These are phyloP conservation scores for Oxyria digyna DNA, from an alignment of 148 eudicot genomes.

Conservation along the genomic window DNA sequence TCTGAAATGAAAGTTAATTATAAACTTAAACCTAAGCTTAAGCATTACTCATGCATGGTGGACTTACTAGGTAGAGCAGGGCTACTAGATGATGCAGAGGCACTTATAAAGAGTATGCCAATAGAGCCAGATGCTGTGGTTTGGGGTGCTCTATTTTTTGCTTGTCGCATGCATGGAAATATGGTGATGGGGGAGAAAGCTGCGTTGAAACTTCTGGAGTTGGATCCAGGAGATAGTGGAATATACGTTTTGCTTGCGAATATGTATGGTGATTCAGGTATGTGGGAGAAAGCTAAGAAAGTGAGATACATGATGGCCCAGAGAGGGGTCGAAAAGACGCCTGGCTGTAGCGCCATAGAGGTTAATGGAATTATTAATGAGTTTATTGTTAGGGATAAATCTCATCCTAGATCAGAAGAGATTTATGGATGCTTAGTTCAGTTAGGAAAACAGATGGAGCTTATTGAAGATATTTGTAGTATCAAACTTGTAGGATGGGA, in stretches of 20 bases:
- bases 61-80: constrained; percentile 62
- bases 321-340: constrained; percentile 44
- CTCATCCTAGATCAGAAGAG: constrained; percentile 23
- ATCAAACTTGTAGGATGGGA: constrained; percentile 13
- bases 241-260: constrained; percentile 42
- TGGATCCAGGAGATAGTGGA: constrained; percentile 55
- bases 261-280: constrained; percentile 48
- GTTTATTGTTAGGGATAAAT: constrained; percentile 30
- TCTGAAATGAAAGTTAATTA: constrained; percentile 31
- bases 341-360: constrained; percentile 57
- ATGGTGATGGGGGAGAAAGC: constrained; percentile 52
- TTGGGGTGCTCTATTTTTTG: constrained; percentile 49
- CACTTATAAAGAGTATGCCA: constrained; percentile 43
- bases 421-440: constrained; percentile 31
- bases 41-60: constrained; percentile 59
- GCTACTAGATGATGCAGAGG: constrained; percentile 43
- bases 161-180: constrained; percentile 43
- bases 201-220: constrained; percentile 41
- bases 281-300: constrained; percentile 47
- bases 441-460: constrained; percentile 32
- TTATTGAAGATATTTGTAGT: constrained; percentile 10
- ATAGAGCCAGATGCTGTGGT: constrained; percentile 46
- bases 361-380: constrained; percentile 31
- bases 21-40: constrained; percentile 35
- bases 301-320: constrained; percentile 42